Percentiles rank a stretch among this genome's conserved stretches.
These are phyloP conservation scores for Fraxinus quadrangulata DNA, from an alignment of 257 asterid genomes.

Conservation along the genomic window DNA sequence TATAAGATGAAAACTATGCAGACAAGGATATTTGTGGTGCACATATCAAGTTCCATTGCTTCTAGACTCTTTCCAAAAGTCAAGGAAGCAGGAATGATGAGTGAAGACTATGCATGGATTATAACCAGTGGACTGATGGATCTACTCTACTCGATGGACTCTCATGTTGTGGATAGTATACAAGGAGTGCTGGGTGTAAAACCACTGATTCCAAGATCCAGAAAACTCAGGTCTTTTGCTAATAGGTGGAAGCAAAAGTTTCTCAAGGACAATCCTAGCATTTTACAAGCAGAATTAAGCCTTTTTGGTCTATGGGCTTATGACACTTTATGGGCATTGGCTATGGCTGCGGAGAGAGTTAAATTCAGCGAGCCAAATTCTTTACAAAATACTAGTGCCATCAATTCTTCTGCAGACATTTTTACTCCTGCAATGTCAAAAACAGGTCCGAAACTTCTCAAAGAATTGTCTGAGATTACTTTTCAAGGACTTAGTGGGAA, in stretches of 20 bases:
- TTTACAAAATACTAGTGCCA: slow-evolving; percentile 12
- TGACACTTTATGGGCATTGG: slow-evolving; percentile 43
- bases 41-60: slow-evolving; percentile 30
- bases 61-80: slow-evolving; percentile 32
- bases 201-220: slow-evolving; percentile 32
- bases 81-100: slow-evolving; percentile 47
- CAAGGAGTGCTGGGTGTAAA: slow-evolving; percentile 61
- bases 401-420: slow-evolving; percentile 15
- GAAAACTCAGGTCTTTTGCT: slow-evolving; percentile 16
- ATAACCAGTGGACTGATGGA: slow-evolving; percentile 35
- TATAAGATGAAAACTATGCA: slow-evolving; percentile 48
- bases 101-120: slow-evolving; percentile 49
- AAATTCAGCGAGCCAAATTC: slow-evolving; percentile 12
- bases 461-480: slow-evolving; percentile 27
- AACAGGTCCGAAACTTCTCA: slow-evolving; percentile 33
- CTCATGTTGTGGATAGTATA: slow-evolving; percentile 33
- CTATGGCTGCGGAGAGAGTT: slow-evolving; percentile 46
- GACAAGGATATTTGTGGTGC: slow-evolving; percentile 47
- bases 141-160: slow-evolving; percentile 26
- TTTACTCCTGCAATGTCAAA: slow-evolving; percentile 28
- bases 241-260: slow-evolving; percentile 26
- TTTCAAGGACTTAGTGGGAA: slow-evolving; percentile 46
- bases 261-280: slow-evolving; percentile 10
- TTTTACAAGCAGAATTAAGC: slow-evolving; percentile 23
- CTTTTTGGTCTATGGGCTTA: slow-evolving; percentile 48